Conservation (phyloP, 2,329 filamentous ascomycete genomes). For the Botrytis paeoniae region DNA sequence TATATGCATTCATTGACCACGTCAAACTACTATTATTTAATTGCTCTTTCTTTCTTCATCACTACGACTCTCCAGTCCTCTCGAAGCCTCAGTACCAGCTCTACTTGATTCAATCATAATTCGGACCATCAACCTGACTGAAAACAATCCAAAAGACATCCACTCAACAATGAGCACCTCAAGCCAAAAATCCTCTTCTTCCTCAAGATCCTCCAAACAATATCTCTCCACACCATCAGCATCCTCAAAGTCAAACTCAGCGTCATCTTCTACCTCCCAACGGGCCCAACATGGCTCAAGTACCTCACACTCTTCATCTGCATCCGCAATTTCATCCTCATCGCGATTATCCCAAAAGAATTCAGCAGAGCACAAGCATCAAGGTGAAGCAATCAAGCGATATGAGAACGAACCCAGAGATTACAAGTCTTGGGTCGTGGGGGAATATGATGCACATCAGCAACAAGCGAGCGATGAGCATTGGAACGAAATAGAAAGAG, state of each 20-base stretch:
- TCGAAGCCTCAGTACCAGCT: neutral
- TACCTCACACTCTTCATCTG: neutral
- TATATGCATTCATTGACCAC: slow-evolving; percentile 7
- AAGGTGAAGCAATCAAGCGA: slow-evolving; percentile 3
- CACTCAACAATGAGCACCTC: neutral
- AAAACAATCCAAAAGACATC: neutral
- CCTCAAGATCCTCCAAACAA: neutral
- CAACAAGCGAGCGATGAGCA: slow-evolving; percentile 19
- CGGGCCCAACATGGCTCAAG: neutral
- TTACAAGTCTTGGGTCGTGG: slow-evolving; percentile 23
- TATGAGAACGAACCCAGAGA: slow-evolving; percentile 23
- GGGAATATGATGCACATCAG: slow-evolving; percentile 27
- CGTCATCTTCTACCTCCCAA: slow-evolving; percentile 11
- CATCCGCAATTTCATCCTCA: neutral
- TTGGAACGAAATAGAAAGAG: slow-evolving; percentile 16
- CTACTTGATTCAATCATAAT: neutral
- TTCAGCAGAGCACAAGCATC: neutral
- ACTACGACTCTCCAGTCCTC: neutral
- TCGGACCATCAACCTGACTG: neutral
- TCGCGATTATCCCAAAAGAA: neutral
- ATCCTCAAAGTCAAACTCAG: neutral
- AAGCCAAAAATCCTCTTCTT: slow-evolving; percentile 4
- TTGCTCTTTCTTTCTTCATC: neutral
- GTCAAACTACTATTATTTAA: neutral
- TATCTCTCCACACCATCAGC: neutral